Evolutionary conservation across 306 rosid species (phyloP), one percentile per base, ranked within the genome.

Genomic region (Trichosanthes truncata): DNA sequence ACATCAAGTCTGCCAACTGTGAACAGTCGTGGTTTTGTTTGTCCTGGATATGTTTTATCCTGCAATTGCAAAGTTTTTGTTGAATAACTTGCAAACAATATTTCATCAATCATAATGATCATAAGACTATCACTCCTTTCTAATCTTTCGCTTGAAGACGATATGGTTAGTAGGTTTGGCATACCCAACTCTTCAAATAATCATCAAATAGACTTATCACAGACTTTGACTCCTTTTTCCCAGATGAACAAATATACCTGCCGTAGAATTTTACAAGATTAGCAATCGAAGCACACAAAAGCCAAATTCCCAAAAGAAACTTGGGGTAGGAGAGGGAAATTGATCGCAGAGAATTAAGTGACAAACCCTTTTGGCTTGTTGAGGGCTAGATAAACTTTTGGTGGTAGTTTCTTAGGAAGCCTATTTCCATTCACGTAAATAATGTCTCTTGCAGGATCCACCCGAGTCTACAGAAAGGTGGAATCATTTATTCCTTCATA

Each of bases 1-100:
- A 94, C 98, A 87, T 94, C 98, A 82, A 94, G 97, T 80, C 98
- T 94, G 55, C 98, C 98, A 40, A 94, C 93, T 6, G 98, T 94
- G 80, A 92, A 94, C 62, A 94, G 78, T 41, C 98, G 84, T 52
- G 98, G 97, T 41, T 81, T 81, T 57, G 96, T 91, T 79, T 81
- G 81, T 52, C 95, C 98, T 20, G 89, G 81, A 76, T 86, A 81
- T 76, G 83, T 87, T 87, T 89, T 92, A 68, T 80, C 90, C 98
- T 94, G 89, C 73, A 86, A 84, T 61, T n/a, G 31, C 61, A 38
- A 49, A 78, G 41, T 46, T 15, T 20, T 23, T 36, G 49, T 73
- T 46, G 23, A 26, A 26, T 73, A 48, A 25, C 59, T 73, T 23
- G n/a, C 57, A 73, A 73, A 73, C 13, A 2, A 46, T 73, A 48